A percentile compares a stretch with the other conserved stretches of the same genome.
Conservation (phyloP, 495 filamentous ascomycete genomes). For the Lasiosphaeria hispida region DNA sequence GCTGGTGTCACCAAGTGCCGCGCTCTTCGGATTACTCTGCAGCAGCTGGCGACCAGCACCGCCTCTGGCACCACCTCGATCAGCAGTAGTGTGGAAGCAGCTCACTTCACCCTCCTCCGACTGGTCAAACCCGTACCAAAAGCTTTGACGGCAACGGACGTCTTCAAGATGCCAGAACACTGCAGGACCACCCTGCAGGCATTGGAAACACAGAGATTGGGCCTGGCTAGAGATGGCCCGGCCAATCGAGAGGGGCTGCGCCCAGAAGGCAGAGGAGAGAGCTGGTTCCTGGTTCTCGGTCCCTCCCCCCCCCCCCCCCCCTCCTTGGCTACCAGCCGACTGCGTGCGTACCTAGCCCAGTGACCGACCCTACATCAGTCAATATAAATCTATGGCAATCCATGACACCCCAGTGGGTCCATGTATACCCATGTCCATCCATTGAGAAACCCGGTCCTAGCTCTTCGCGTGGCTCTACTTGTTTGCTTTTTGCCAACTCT, state of each 20-base stretch:
- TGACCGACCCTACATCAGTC: no score
- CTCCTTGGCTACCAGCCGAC: constrained; percentile 3
- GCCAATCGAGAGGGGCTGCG: not conserved
- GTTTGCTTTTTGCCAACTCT: not conserved
- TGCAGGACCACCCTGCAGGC: no score
- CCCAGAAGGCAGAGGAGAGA: not conserved
- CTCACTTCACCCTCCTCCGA: no score
- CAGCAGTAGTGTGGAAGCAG: no score
- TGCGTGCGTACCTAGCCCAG: not conserved
- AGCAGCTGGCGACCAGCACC: no score
- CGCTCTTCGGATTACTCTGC: no score
- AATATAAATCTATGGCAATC: no score
- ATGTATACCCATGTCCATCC: not conserved
- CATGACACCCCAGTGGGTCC: not conserved
- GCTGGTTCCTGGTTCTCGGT: constrained; percentile 15
- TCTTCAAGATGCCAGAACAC: no score
- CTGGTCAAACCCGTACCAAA: no score
- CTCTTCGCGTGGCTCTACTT: not conserved
- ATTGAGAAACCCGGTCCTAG: not conserved
- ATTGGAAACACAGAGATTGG: not conserved
- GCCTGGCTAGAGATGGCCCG: not conserved
- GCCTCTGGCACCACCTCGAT: no score
- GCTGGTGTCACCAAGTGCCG: no score
- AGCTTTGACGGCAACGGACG: no score
- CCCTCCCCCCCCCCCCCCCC: not conserved